Percentiles rank a stretch among this genome's conserved stretches.
phyloP scores from a whole-genome alignment of 805 yeast species.

The Candida tibetensis region DNA sequence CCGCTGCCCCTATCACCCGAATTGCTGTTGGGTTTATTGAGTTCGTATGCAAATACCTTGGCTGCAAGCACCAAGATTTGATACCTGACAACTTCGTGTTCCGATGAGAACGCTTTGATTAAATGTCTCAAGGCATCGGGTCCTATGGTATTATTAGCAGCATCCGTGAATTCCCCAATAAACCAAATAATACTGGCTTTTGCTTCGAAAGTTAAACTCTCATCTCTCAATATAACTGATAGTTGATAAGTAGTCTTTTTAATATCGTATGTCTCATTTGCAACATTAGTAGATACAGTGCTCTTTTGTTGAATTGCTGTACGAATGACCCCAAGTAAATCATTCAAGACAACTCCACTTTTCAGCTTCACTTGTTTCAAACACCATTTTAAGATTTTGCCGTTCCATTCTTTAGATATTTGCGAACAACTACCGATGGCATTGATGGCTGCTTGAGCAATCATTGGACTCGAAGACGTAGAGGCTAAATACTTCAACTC shows the following conservation, averaged over 20 bases:
- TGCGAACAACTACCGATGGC: constrained; percentile 63
- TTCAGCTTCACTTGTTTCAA: constrained; percentile 43
- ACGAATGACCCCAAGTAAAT: constrained; percentile 70
- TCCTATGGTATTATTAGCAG: constrained; percentile 44
- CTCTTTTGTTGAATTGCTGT: constrained; percentile 59
- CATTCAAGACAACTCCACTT: constrained; percentile 46
- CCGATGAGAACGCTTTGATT: constrained; percentile 50
- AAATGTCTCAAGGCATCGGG: constrained; percentile 73
- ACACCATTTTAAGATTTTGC: constrained; percentile 63
- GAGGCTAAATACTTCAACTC: constrained; percentile 63
- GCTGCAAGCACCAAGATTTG: constrained; percentile 74
- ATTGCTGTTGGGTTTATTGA: constrained; percentile 31
- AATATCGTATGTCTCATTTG: constrained; percentile 33
- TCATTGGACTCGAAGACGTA: constrained; percentile 15
- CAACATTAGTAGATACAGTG: constrained; percentile 10
- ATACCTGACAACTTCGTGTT: constrained; percentile 57
- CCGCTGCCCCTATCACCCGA: constrained; percentile 1
- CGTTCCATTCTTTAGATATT: constrained; percentile 45
- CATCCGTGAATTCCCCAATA: constrained; percentile 71
- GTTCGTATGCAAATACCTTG: constrained; percentile 59
- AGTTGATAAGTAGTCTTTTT: constrained; percentile 55
- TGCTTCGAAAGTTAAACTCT: constrained; percentile 44
- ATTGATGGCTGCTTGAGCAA: constrained; percentile 50
- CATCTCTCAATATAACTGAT: constrained; percentile 26
- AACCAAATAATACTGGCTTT: constrained; percentile 87